phyloP scores from a whole-genome alignment of 2,329 filamentous ascomycete genomes.

The Penicillium griseofulvum region DNA sequence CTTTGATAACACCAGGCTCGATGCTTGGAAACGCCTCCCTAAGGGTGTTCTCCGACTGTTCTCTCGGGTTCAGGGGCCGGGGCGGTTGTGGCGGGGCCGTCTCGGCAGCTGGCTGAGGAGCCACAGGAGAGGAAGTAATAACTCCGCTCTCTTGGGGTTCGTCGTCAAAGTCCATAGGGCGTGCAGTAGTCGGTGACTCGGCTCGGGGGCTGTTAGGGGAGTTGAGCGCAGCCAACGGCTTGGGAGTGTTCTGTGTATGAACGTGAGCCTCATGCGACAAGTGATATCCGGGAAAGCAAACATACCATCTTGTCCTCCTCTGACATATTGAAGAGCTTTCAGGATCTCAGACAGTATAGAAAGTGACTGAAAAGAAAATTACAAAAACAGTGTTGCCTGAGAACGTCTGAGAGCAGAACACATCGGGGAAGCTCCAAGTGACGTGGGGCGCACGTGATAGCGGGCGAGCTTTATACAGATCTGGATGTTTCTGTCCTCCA shows the following conservation, averaged over 20 bases:
- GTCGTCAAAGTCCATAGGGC: slow-evolving; percentile 58
- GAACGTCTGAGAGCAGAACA: slow-evolving; percentile 16
- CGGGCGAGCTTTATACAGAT: slow-evolving; percentile 17
- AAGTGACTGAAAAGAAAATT: not conserved
- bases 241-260: slow-evolving; percentile 35
- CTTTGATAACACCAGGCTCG: slow-evolving; percentile 76
- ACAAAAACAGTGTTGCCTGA: slow-evolving; percentile 17
- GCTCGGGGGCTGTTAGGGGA: slow-evolving; percentile 38
- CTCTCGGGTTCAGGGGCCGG: slow-evolving; percentile 73
- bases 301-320: slow-evolving; percentile 39
- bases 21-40: slow-evolving; percentile 91
- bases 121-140: slow-evolving; percentile 24
- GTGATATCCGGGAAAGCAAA: slow-evolving; percentile 8
- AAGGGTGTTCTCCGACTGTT: slow-evolving; percentile 82
- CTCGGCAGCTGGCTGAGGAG: slow-evolving; percentile 28
- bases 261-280: slow-evolving; percentile 21
- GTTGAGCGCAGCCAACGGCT: slow-evolving; percentile 27
- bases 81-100: slow-evolving; percentile 75
- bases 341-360: not conserved
- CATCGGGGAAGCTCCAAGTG: slow-evolving; percentile 26
- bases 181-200: slow-evolving; percentile 56
- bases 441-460: slow-evolving; percentile 29
- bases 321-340: slow-evolving; percentile 27
- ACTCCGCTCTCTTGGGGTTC: slow-evolving; percentile 49
- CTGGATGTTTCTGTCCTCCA: slow-evolving; percentile 3